These are phyloP conservation scores for Xylaria polymorpha DNA, from an alignment of 2,329 filamentous ascomycete genomes.

Conservation along the genomic window DNA sequence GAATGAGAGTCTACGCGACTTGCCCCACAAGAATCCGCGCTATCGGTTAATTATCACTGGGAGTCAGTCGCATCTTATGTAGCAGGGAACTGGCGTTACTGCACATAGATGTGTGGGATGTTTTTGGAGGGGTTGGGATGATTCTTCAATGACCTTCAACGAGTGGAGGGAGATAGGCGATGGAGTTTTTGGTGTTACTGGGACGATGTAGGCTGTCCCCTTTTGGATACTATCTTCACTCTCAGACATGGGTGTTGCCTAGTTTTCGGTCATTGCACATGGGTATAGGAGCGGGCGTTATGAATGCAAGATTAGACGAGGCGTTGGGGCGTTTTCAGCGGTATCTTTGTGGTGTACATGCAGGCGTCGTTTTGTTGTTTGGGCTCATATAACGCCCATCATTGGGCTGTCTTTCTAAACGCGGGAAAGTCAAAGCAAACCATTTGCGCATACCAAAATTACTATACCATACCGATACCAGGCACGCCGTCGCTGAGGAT, in stretches of 20 bases:
- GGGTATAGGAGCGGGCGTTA: constrained; percentile 14
- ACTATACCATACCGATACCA: constrained; percentile 25
- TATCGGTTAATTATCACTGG: background rate
- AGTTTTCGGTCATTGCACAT: constrained; percentile 11
- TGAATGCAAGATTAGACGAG: constrained; percentile 37
- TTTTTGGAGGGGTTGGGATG: background rate
- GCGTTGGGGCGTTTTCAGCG: constrained; percentile 33
- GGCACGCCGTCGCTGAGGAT: constrained; percentile 30
- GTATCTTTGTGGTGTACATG: constrained; percentile 26
- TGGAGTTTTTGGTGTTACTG: constrained; percentile 25
- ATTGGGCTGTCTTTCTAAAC: background rate
- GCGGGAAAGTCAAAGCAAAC: constrained; percentile 1
- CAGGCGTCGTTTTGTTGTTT: constrained; percentile 5
- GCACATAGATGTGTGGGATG: background rate
- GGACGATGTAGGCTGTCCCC: background rate
- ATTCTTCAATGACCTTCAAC: background rate
- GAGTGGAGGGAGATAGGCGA: constrained; percentile 13
- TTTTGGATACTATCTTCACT: constrained; percentile 20
- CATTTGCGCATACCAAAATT: constrained; percentile 13
- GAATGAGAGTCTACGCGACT: background rate
- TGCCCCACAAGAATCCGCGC: background rate
- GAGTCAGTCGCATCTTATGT: background rate
- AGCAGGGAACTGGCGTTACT: background rate
- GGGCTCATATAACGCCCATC: constrained; percentile 19
- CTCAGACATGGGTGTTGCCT: background rate